phyloP scores from a whole-genome alignment of 805 yeast genomes.

The Sugiyamaella mastotermitis region DNA sequence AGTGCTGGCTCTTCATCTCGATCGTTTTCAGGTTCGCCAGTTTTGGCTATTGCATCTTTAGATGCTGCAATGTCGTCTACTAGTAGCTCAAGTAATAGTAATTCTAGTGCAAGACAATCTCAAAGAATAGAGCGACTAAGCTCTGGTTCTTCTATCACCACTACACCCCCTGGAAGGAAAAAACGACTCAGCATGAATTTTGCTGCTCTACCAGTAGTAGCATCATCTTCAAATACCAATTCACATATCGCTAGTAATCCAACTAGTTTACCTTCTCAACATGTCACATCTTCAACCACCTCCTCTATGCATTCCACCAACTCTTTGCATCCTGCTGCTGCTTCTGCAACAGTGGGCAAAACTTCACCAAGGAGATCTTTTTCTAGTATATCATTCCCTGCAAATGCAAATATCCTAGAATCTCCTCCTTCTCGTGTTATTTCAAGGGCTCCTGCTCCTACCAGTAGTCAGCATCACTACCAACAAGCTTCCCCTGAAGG shows the following conservation, averaged over 20 bases:
- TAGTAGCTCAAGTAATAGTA: no score
- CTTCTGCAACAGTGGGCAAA: background rate
- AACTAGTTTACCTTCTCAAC: background rate
- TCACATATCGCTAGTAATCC: slow-evolving; percentile 4
- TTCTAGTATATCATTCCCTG: background rate
- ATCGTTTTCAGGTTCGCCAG: no score
- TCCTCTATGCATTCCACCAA: background rate
- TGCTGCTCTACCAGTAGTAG: slow-evolving; percentile 14
- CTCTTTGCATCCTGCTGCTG: background rate
- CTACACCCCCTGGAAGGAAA: slow-evolving; percentile 8
- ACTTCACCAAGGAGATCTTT: background rate
- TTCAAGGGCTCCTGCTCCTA: background rate
- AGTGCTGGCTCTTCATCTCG: no score
- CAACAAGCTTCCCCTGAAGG: slow-evolving; percentile 6
- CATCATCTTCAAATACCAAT: slow-evolving; percentile 6
- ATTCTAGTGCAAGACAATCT: no score
- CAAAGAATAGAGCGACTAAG: slow-evolving; percentile 1
- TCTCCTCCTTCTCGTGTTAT: background rate
- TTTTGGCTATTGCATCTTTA: no score
- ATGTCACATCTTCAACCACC: background rate
- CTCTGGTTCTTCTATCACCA: background rate
- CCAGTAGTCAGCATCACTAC: slow-evolving; percentile 1
- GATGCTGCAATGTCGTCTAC: no score
- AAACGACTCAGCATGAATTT: slow-evolving; percentile 18
- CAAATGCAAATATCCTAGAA: background rate